Evolutionary conservation across 257 asterid species (phyloP), one percentile per base, ranked within the genome.

Genomic region (Avicennia marina): DNA sequence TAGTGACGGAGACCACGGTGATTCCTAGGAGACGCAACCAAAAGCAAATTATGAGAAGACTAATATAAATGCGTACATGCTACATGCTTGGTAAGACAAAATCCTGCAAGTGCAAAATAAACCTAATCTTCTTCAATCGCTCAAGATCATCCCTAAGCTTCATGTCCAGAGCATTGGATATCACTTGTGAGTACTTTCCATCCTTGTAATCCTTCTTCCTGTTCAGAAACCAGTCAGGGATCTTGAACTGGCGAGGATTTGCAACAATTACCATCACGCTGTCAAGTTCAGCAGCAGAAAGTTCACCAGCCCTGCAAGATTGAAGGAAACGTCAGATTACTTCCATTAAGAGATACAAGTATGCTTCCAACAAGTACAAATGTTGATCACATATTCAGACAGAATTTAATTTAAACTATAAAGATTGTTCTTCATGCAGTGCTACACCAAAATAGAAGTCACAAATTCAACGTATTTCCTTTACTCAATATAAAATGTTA

Each of bases 1-100:
- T 81, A 88, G 65, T 88, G 96, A 65, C 96, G 89, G 32, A 88
- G 89, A 58, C 96, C 96, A 68, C 96, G 95, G 55, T 88, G 96
- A 38, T 88, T 85, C 75, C 96, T 88, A 69, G 3, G 18, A 53
- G 20, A 11, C 32, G 7, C 33, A 45, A 40, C 20, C 31, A 43
- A 22, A 18, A 7, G 5, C 7, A 11, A 38, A 13, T n/a, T n/a
- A n/a, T n/a, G n/a, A n/a, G n/a, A n/a, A n/a, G n/a, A n/a, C n/a
- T n/a, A n/a, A n/a, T n/a, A n/a, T n/a, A n/a, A n/a, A n/a, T n/a
- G n/a, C n/a, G n/a, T n/a, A n/a, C n/a, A n/a, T n/a, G n/a, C n/a
- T 11, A 27, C 16, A 22, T 10, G 4, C 15, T 33, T 4, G 12
- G 0, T 0, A 11, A 45, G 11, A 2, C 4, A 22, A 29, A 12